Percentiles rank a stretch among this genome's conserved stretches.
Conservation (phyloP, 2,329 filamentous ascomycete species). For the Trichoderma semiorbis region DNA sequence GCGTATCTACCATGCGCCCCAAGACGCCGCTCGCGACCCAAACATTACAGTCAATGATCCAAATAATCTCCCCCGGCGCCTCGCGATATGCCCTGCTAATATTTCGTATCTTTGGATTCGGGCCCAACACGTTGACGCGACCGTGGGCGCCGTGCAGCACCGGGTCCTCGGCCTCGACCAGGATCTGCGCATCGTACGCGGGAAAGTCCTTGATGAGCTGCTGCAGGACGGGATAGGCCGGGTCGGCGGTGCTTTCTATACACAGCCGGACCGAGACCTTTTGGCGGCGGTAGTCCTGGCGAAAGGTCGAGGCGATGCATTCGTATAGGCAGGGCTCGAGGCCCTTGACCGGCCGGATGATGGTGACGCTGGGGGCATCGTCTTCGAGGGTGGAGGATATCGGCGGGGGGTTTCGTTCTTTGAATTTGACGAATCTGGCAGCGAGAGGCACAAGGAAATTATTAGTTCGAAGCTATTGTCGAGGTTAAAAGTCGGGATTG, state of each 20-base stretch:
- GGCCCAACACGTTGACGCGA: constrained; percentile 63
- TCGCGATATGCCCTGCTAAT: constrained; percentile 91
- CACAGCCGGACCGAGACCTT: constrained; percentile 81
- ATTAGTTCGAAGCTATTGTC: neutral
- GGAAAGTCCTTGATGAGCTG: constrained; percentile 72
- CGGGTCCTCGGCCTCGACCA: constrained; percentile 80
- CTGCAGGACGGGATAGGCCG: constrained; percentile 71
- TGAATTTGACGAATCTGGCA: constrained; percentile 51
- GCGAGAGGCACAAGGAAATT: neutral
- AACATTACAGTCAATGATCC: constrained; percentile 95
- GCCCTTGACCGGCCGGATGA: constrained; percentile 91
- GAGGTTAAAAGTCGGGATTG: neutral
- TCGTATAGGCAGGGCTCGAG: constrained; percentile 88
- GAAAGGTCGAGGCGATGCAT: constrained; percentile 82
- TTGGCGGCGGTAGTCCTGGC: constrained; percentile 72
- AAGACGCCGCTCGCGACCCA: constrained; percentile 80
- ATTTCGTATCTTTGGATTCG: constrained; percentile 98
- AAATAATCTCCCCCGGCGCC: constrained; percentile 81
- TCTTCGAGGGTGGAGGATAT: constrained; percentile 50
- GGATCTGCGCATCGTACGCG: constrained; percentile 64
- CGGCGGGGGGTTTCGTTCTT: constrained; percentile 45
- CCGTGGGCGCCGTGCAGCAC: constrained; percentile 55
- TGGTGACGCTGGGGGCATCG: constrained; percentile 75
- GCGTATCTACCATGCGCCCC: constrained; percentile 83
- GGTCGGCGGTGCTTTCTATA: constrained; percentile 69